Conservation (phyloP, 148 eudicot species). For the Dysphania ambrosioides region DNA sequence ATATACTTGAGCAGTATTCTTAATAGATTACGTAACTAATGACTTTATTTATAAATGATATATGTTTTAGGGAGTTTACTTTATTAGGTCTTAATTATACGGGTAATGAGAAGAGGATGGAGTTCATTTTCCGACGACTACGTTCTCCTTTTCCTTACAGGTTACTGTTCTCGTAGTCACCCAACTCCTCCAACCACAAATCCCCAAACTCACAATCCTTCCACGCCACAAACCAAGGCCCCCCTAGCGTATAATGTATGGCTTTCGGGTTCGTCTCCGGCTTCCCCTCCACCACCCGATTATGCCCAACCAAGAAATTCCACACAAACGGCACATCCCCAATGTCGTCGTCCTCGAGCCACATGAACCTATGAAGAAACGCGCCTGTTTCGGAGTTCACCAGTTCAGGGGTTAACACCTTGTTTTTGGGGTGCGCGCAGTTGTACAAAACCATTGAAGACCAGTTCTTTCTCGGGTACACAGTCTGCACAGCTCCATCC, state of each 20-base stretch:
- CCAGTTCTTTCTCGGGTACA: conserved; percentile 97
- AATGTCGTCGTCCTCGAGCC: conserved; percentile 86
- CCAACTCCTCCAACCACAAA: conserved; percentile 53
- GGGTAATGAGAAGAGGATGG: too few species aligned
- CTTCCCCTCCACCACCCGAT: conserved; percentile 60
- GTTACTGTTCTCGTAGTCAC: conserved; percentile 31
- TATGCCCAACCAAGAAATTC: conserved; percentile 97
- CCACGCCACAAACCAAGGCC: conserved; percentile 96
- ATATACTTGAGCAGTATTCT: too few species aligned
- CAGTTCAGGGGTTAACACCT: conserved; percentile 59
- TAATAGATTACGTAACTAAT: too few species aligned
- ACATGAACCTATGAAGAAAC: conserved; percentile 76
- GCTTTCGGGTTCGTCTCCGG: conserved; percentile 61
- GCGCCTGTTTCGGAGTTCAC: conserved; percentile 75
- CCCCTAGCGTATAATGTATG: conserved; percentile 88
- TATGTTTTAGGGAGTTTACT: too few species aligned
- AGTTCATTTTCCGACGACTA: too few species aligned
- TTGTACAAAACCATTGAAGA: conserved; percentile 96
- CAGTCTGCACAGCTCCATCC: conserved; percentile 94
- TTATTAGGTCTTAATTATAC: too few species aligned
- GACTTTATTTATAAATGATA: too few species aligned
- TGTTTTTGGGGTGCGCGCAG: conserved; percentile 79
- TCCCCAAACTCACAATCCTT: conserved; percentile 87
- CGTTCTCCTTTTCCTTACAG: too few species aligned
- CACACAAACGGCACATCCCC: conserved; percentile 87